Evolutionary conservation across 306 rosid genomes (phyloP).

Genomic region (Cucumis cinereus): DNA sequence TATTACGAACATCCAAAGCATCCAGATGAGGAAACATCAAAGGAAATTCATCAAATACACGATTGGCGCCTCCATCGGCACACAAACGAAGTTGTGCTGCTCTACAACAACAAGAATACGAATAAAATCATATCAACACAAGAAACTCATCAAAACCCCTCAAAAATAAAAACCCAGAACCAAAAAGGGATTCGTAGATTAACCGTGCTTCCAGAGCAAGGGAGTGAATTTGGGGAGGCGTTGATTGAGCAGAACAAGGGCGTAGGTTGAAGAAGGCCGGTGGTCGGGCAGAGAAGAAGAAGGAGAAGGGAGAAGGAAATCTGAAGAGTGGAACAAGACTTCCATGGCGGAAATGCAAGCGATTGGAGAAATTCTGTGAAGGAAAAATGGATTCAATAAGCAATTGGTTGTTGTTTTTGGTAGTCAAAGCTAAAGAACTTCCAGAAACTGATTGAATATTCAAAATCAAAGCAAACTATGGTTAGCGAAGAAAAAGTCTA

Average conservation of each 20-base stretch:
- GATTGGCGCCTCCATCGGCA: constrained; percentile 97
- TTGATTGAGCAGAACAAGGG: constrained; percentile 74
- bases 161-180: not conserved
- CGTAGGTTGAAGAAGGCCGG: constrained; percentile 22
- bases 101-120: constrained; percentile 17
- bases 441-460: not conserved
- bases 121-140: constrained; percentile 4
- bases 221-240: constrained; percentile 68
- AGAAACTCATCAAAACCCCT: not conserved
- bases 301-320: constrained; percentile 44
- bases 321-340: constrained; percentile 46
- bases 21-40: constrained; percentile 41
- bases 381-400: not conserved
- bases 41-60: constrained; percentile 77
- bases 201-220: constrained; percentile 83
- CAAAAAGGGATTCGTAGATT: not conserved
- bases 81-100: constrained; percentile 66
- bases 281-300: constrained; percentile 16
- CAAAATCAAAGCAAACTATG: not conserved
- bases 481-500: not conserved
- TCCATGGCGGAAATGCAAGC: constrained; percentile 21
- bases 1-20: constrained; percentile 45
- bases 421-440: not conserved
- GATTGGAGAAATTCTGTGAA: not conserved
- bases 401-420: not conserved